Base-by-base conservation (phyloP, 306 rosid species). In the Echinosophora koreensis region DNA sequence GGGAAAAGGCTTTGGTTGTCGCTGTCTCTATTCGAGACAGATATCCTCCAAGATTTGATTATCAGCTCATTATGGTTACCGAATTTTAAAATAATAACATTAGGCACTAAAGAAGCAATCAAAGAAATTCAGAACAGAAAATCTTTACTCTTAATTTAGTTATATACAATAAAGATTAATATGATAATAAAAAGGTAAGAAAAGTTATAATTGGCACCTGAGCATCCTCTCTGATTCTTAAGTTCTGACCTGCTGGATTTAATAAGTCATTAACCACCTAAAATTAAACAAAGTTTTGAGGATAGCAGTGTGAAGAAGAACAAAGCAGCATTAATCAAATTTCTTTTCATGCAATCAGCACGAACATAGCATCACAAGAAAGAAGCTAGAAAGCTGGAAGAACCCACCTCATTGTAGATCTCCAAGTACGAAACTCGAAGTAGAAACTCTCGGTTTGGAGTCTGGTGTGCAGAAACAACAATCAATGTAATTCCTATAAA, bases 181-280 rank as follows among this genome's bases (percentile, higher is more conserved):
- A 72, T 13, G 22, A 62, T 4, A 14, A 42, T 15, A 80, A 68
- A 52, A 74, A 61, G 81, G 75, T 63, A 42, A 56, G 54, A 80
- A 49, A 83, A 56, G 34, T 56, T 41, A 57, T 55, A 17, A 57
- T 44, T 10, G 69, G 75, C 80, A 96, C 99, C 99, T 96, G 99
- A 42, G 97, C 87, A 71, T 96, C 99, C 88, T 96, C 99, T 88
- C 99, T 87, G 88, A 96, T 84, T 90, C 94, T 89, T 84, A 96
- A 80, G 90, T 96, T 96, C 80, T 96, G 99, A 76, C 99, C 99
- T 44, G 98, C 94, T 80, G 98, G 99, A 83, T 96, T 91, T 84
- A 96, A 77, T 65, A 96, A 87, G 88, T 96, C 99, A 80, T 96
- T 96, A 72, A 96, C 96, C 69, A 96, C 99, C 99, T 96, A 87